Base-by-base conservation (phyloP, 1,139 yeast genomes). In the Pichia sp. region DNA sequence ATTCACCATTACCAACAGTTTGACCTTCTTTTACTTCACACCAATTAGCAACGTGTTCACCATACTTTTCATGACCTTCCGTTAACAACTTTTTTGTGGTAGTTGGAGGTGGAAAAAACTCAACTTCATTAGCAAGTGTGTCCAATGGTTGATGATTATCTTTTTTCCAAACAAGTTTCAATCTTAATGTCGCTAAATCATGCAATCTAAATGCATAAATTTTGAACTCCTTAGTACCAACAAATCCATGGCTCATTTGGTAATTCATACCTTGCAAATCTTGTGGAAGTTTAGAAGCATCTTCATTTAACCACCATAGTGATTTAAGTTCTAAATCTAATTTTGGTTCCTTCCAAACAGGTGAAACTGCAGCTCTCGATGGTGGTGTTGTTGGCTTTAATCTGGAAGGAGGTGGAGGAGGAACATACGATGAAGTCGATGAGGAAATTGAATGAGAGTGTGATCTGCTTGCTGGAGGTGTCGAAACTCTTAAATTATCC, bases 1-100 rank as follows among this genome's bases (percentile, higher is more conserved):
- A 83, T 57, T 83, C 90, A 9, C 92, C 92, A 42, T 75, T 64
- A 2, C 86, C 87, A 7, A 83, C 84, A 45, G 69, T 69, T 39
- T 69, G 67, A 2, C 83, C 84, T 39, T 65, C 56, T 37, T 70
- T 70, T 35, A 71, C 71, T 54, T 80, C 83, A 54, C 78, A 69
- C 86, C 87, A 82, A 24, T 71, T 62, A 4, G 86, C 87, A 10
- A 82, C 73, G 51, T 75, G 70, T 26, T 71, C 73, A 3, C 81
- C 80, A 55, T 66, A 76, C 37, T 62, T 63, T 27, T 69, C 60
- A 42, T 72, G 70, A 44, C 70, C 72, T 22, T 58, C 62, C 2
- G 65, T 42, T 6, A 81, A 64, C 30, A 73, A 73, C 2, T 57
- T 56, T 33, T 60, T 65, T 0, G 71, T 51, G 3, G 80, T 74